These are phyloP conservation scores for Casuarina equisetifolia DNA, from an alignment of 306 rosid species.

Conservation along the genomic window DNA sequence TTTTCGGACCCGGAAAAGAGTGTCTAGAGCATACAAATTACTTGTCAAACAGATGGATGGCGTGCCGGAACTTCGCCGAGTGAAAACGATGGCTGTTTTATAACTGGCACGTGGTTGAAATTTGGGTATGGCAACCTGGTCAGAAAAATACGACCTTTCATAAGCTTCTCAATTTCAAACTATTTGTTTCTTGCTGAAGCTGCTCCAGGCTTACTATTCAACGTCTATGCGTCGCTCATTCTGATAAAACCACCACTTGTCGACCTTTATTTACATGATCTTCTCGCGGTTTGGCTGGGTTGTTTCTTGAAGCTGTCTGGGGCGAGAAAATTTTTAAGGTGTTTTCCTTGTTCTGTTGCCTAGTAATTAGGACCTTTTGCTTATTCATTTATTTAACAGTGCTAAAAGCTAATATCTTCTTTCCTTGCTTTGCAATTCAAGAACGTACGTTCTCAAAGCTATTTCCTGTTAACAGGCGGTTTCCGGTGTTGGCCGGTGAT, in stretches of 20 bases:
- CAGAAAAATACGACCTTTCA: constrained; percentile 24
- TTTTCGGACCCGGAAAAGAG: no score
- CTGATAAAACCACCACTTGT: not conserved
- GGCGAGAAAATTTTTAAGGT: no score
- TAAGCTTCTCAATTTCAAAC: not conserved
- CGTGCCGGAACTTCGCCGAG: not conserved
- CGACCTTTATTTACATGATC: not conserved
- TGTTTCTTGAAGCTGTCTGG: not conserved
- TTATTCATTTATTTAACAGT: constrained; percentile 5
- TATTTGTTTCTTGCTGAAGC: constrained; percentile 1
- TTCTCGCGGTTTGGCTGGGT: not conserved
- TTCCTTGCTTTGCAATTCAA: not conserved
- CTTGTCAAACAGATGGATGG: no score
- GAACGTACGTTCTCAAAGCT: not conserved
- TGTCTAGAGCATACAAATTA: no score
- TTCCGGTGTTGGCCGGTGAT: constrained; percentile 21
- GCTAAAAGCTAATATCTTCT: not conserved
- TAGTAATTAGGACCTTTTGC: not conserved
- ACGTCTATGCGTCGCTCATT: not conserved
- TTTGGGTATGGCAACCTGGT: constrained; percentile 41
- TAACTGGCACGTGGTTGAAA: constrained; percentile 15
- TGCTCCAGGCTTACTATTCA: constrained; percentile 5
- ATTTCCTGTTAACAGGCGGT: constrained; percentile 38
- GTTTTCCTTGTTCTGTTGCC: constrained; percentile 11
- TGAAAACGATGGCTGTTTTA: constrained; percentile 39